Conservation (phyloP, 1,139 yeast genomes). For the Hanseniaspora sp. region DNA sequence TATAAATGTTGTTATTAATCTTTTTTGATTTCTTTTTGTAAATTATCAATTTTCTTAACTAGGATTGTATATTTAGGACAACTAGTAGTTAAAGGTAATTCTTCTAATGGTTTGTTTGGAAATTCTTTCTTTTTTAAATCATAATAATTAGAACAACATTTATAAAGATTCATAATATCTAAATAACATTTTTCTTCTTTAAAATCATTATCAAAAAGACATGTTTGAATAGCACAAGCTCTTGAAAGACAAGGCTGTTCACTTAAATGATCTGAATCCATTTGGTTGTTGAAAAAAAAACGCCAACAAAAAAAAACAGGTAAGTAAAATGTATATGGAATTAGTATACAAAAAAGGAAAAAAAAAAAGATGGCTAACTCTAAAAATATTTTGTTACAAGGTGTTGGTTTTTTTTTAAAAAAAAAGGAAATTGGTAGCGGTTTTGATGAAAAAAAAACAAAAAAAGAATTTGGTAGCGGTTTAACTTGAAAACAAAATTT, state of each 20-base stretch:
- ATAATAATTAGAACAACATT: constrained; percentile 51
- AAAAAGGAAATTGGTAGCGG: background rate
- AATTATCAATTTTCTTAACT: constrained; percentile 45
- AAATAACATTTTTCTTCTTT: constrained; percentile 54
- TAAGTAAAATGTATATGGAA: background rate
- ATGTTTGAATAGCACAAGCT: constrained; percentile 60
- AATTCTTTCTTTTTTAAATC: constrained; percentile 27
- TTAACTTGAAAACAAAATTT: too few species aligned
- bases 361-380: background rate
- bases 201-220: constrained; percentile 43
- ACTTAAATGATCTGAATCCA: constrained; percentile 11
- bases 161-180: constrained; percentile 47
- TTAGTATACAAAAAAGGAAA: background rate
- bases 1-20: too few species aligned
- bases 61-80: constrained; percentile 53
- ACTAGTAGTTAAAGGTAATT: constrained; percentile 50
- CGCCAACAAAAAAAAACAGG: too few species aligned
- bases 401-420: too few species aligned
- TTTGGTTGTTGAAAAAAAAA: background rate
- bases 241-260: constrained; percentile 50
- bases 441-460: too few species aligned
- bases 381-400: too few species aligned
- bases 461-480: too few species aligned
- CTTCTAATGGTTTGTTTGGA: constrained; percentile 23
- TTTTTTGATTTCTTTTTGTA: constrained; percentile 27